Evolutionary conservation across 2,329 filamentous ascomycete species (phyloP).

Genomic region (Aspergillus intermedius): DNA sequence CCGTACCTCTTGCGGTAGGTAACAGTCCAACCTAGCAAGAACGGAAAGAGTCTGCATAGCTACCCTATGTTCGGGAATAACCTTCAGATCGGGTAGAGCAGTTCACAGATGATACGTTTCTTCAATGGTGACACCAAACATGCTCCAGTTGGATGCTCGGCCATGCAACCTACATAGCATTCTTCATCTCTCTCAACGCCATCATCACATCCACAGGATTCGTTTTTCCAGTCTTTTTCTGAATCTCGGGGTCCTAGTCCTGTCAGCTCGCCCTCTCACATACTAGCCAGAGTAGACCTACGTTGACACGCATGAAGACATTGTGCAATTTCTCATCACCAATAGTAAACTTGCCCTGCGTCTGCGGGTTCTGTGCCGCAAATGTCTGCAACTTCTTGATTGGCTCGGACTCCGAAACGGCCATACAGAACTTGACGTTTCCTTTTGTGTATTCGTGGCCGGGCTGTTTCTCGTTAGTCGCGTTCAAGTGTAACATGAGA

Average conservation of each 20-base stretch:
- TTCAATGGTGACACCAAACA: no score
- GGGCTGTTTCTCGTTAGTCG: slow-evolving; percentile 48
- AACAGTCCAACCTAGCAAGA: no score
- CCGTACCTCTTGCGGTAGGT: no score
- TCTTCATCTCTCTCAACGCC: slow-evolving; percentile 82
- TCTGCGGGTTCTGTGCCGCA: slow-evolving; percentile 73
- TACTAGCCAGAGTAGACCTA: slow-evolving; percentile 38
- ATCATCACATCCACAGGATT: slow-evolving; percentile 79
- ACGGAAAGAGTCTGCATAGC: no score
- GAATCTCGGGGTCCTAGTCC: slow-evolving; percentile 68
- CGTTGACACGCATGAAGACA: slow-evolving; percentile 86
- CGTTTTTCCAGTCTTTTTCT: slow-evolving; percentile 74
- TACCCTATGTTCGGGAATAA: no score
- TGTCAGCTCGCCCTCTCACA: slow-evolving; percentile 7
- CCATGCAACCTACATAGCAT: slow-evolving; percentile 32
- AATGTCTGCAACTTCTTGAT: slow-evolving; percentile 72
- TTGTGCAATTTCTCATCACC: slow-evolving; percentile 97
- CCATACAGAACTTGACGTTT: slow-evolving; percentile 81
- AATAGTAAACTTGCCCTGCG: slow-evolving; percentile 93
- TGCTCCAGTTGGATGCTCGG: no score
- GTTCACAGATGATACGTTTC: no score
- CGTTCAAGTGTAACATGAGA: background rate
- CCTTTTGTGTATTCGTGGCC: slow-evolving; percentile 98
- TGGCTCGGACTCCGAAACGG: slow-evolving; percentile 66
- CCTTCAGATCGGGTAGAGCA: no score